These are phyloP conservation scores for Domatiomyces catenatus DNA, from an alignment of 2,329 filamentous ascomycete genomes.

Conservation along the genomic window DNA sequence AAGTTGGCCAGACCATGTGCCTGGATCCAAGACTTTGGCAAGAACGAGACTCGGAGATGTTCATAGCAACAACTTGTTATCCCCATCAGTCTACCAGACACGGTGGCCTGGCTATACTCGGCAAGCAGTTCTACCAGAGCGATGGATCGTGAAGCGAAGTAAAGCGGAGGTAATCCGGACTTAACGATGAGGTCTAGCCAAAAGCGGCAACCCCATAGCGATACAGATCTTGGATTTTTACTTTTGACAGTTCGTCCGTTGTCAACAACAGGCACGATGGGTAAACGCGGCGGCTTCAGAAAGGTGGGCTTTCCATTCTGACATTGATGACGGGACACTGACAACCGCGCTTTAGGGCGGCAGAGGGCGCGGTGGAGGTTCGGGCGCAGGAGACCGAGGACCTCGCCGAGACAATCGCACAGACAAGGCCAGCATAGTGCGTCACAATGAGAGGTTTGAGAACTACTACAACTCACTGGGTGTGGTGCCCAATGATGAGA, in stretches of 20 bases:
- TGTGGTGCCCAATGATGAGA: constrained; percentile 63
- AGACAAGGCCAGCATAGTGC: constrained; percentile 49
- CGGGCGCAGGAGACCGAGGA: constrained; percentile 25
- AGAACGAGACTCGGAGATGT: too few relatives aligned
- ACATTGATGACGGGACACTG: neutral
- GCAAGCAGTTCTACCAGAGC: too few relatives aligned
- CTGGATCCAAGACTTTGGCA: too few relatives aligned
- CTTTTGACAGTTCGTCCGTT: neutral
- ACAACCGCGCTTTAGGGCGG: constrained; percentile 18
- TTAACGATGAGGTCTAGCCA: too few relatives aligned
- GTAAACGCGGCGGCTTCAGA: neutral
- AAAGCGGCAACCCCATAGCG: neutral
- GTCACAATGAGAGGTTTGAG: constrained; percentile 73
- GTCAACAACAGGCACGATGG: neutral
- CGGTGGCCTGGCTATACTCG: too few relatives aligned
- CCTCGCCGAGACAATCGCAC: constrained; percentile 22
- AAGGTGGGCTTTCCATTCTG: neutral
- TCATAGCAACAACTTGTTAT: too few relatives aligned
- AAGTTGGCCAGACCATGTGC: too few relatives aligned
- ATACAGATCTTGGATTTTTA: neutral
- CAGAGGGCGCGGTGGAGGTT: constrained; percentile 27
- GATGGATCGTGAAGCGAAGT: too few relatives aligned
- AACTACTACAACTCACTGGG: constrained; percentile 69
- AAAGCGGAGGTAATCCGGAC: too few relatives aligned
- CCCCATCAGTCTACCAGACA: too few relatives aligned